Evolutionary conservation across 305 asterid genomes (phyloP).

Genomic region (Solanum hybrid): DNA sequence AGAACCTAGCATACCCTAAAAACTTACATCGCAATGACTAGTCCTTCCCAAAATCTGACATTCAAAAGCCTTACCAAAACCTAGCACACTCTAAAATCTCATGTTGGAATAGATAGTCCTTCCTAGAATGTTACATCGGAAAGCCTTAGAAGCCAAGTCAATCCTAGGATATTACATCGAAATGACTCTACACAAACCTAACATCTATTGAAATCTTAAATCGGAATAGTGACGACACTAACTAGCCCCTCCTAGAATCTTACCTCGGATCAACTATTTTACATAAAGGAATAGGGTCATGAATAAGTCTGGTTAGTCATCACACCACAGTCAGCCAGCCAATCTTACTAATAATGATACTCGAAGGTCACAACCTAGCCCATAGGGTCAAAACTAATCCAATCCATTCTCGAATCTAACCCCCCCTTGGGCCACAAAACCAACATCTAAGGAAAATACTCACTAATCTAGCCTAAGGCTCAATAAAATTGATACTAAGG

Average conservation of each 20-base stretch:
- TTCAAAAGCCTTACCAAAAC: background rate
- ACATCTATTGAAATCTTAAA: background rate
- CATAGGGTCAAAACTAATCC: background rate
- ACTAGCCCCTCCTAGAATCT: background rate
- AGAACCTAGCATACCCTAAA: background rate
- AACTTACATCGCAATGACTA: background rate
- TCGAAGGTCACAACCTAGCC: background rate
- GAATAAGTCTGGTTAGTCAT: background rate
- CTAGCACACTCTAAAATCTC: background rate
- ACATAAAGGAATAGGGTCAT: background rate
- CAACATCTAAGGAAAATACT: background rate
- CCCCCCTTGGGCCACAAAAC: background rate
- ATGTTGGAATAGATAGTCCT: background rate
- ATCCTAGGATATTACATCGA: background rate
- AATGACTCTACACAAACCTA: background rate
- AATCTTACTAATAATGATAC: background rate
- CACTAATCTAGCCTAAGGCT: background rate
- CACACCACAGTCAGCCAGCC: background rate
- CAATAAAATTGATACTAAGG: background rate
- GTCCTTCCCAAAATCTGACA: background rate
- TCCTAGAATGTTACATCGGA: background rate
- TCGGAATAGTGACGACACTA: background rate
- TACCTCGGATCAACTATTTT: background rate
- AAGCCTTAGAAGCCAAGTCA: background rate
- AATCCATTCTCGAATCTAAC: background rate